phyloP scores from a whole-genome alignment of 2,329 filamentous ascomycete genomes.

The Stachybotrys chlorohalonatus region DNA sequence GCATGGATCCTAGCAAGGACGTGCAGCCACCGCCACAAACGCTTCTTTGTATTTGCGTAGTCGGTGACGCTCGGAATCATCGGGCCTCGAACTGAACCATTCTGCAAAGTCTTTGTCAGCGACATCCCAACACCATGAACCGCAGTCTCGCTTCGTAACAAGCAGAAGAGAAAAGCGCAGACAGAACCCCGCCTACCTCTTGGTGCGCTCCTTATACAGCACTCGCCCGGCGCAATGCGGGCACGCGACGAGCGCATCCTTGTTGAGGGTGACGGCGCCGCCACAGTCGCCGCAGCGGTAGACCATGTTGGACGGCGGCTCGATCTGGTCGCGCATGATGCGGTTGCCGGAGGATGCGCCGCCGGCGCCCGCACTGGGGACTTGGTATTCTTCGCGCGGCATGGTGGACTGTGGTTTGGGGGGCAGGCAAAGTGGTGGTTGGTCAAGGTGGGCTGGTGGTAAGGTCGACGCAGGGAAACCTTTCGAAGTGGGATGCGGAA shows the following conservation, averaged over 20 bases:
- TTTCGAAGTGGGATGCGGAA: slow-evolving; percentile 1
- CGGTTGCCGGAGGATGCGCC: slow-evolving; percentile 30
- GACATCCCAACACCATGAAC: background rate
- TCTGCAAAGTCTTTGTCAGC: slow-evolving; percentile 32
- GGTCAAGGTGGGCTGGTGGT: background rate
- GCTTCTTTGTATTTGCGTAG: too few relatives aligned
- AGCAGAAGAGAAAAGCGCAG: background rate
- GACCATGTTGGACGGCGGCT: slow-evolving; percentile 18
- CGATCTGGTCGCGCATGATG: slow-evolving; percentile 13
- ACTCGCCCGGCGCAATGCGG: slow-evolving; percentile 78
- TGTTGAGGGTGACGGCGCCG: slow-evolving; percentile 27
- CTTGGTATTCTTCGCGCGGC: slow-evolving; percentile 72
- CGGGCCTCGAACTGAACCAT: slow-evolving; percentile 99
- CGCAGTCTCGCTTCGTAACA: background rate
- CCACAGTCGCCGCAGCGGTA: slow-evolving; percentile 37
- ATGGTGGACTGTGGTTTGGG: slow-evolving; percentile 20
- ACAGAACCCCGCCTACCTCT: slow-evolving; percentile 56
- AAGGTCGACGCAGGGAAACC: background rate
- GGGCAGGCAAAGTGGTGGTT: background rate
- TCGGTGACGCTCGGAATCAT: slow-evolving; percentile 25
- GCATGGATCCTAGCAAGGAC: too few relatives aligned
- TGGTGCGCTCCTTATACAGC: slow-evolving; percentile 95
- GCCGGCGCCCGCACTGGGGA: slow-evolving; percentile 46
- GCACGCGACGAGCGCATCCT: slow-evolving; percentile 40
- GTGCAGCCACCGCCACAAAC: too few relatives aligned